phyloP scores from a whole-genome alignment of 306 rosid species.

The Quercus wislizeni region DNA sequence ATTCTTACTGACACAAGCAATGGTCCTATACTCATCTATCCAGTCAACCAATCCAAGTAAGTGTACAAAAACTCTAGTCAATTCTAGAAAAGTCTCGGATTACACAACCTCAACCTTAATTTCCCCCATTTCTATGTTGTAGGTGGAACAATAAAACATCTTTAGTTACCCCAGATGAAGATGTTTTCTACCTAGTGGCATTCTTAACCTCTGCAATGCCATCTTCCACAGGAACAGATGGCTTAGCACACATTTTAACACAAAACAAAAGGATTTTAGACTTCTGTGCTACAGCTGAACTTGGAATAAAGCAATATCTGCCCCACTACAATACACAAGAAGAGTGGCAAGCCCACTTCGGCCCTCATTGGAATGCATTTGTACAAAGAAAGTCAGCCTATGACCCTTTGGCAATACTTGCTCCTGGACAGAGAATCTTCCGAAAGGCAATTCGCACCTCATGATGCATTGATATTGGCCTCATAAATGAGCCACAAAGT shows the following conservation, averaged over 20 bases:
- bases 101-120: background rate
- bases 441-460: constrained; percentile 54
- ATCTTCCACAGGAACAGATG: constrained; percentile 53
- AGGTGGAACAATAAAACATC: constrained; percentile 89
- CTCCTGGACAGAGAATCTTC: constrained; percentile 92
- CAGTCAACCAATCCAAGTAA: constrained; percentile 88
- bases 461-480: background rate
- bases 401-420: constrained; percentile 89
- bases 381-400: constrained; percentile 58
- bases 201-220: constrained; percentile 78
- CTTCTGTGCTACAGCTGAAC: constrained; percentile 40
- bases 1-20: constrained; percentile 63
- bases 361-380: constrained; percentile 62
- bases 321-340: constrained; percentile 66
- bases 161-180: constrained; percentile 85
- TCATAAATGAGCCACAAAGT: background rate
- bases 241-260: constrained; percentile 53
- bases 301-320: constrained; percentile 75
- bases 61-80: background rate
- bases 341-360: constrained; percentile 88
- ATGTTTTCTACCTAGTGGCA: constrained; percentile 74
- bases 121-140: constrained; percentile 14
- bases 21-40: constrained; percentile 90
- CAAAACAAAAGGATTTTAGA: constrained; percentile 72
- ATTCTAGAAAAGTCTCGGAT: background rate